A percentile compares a stretch with the other conserved stretches of the same genome.
Evolutionary conservation across 495 filamentous ascomycete genomes (phyloP).

Genomic region (Chaetomium fimeti): DNA sequence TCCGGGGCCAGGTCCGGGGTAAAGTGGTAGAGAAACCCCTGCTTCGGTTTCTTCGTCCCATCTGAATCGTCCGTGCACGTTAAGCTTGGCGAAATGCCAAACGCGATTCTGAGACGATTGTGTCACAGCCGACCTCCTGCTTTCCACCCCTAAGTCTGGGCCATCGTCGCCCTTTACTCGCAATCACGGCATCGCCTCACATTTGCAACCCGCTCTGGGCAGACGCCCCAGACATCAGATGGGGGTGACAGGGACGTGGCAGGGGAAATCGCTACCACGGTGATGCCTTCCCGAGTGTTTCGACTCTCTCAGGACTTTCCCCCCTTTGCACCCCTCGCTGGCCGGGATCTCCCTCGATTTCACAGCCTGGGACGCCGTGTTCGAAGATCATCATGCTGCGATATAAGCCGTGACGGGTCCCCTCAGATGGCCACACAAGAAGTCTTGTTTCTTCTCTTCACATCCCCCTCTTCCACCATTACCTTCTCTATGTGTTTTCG

Average conservation of each 20-base stretch:
- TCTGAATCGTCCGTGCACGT: constrained; percentile 24
- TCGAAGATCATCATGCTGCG: constrained; percentile 49
- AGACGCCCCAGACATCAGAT: constrained; percentile 25
- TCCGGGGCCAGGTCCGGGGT: constrained; percentile 12
- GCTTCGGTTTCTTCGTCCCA: constrained; percentile 14
- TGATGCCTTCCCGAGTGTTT: constrained; percentile 44
- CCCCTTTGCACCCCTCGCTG: constrained; percentile 15
- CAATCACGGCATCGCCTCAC: not conserved
- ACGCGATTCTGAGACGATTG: constrained; percentile 49
- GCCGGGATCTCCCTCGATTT: constrained; percentile 19
- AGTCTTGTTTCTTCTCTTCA: constrained; percentile 33
- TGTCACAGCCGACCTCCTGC: constrained; percentile 47
- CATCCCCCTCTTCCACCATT: constrained; percentile 26
- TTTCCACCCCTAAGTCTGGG: constrained; percentile 32
- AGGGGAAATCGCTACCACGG: constrained; percentile 24
- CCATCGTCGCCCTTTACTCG: constrained; percentile 6
- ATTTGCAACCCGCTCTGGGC: constrained; percentile 6
- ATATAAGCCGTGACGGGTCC: constrained; percentile 46
- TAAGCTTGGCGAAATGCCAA: constrained; percentile 41
- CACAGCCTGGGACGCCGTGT: constrained; percentile 18
- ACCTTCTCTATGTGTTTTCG: constrained; percentile 28
- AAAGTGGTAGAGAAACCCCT: constrained; percentile 6
- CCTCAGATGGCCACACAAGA: constrained; percentile 27
- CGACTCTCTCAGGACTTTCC: constrained; percentile 32
- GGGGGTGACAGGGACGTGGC: not conserved